phyloP scores from a whole-genome alignment of 345 rosid species.

The Eucalyptus pauciflora region DNA sequence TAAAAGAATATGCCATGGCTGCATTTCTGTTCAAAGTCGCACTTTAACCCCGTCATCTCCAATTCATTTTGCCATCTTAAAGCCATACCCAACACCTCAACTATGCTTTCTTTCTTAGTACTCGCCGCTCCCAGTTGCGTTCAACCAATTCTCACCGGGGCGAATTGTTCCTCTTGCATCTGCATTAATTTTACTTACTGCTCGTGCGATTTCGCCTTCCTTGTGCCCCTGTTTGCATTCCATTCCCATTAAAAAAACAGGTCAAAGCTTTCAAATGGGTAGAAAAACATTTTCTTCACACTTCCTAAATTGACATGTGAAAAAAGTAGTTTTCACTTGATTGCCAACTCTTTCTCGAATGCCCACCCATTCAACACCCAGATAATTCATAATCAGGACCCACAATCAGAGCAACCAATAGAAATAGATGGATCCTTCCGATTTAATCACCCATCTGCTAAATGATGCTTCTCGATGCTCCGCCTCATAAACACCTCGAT shows the following conservation, averaged over 20 bases:
- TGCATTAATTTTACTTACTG: neutral
- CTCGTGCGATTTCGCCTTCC: neutral
- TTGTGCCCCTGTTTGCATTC: neutral
- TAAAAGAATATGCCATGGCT: neutral
- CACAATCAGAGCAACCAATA: neutral
- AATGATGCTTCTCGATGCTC: neutral
- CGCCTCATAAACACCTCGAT: neutral
- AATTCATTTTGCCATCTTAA: neutral
- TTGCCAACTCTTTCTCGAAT: neutral
- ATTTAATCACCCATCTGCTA: neutral
- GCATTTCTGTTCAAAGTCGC: neutral
- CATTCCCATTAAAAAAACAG: neutral
- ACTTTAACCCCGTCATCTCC: neutral
- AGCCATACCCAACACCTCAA: neutral
- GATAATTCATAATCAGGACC: neutral
- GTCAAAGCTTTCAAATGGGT: neutral
- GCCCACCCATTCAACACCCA: neutral
- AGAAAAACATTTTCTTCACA: neutral
- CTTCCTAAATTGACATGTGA: neutral
- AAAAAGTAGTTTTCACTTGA: neutral
- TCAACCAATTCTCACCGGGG: neutral
- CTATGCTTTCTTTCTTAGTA: neutral
- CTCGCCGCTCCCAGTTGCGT: neutral
- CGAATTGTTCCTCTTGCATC: neutral
- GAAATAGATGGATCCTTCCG: neutral